phyloP scores from a whole-genome alignment of 2,329 filamentous ascomycete species.

The Epichloe gansuensis region DNA sequence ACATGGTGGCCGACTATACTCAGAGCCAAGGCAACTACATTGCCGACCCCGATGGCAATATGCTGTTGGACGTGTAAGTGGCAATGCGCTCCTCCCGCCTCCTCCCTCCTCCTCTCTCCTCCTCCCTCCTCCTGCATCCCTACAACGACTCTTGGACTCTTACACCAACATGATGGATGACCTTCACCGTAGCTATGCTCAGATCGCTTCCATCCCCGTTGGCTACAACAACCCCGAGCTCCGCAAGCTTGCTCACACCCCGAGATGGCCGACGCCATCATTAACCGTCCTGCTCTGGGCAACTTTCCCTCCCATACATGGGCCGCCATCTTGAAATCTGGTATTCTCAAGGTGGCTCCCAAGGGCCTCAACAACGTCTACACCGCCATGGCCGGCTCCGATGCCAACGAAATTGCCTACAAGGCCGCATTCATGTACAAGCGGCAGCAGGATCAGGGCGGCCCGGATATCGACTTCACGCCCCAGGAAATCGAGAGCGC shows the following conservation, averaged over 20 bases:
- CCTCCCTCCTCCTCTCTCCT: no score
- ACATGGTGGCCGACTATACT: constrained; percentile 68
- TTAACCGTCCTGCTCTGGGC: constrained; percentile 81
- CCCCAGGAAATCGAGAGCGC: constrained; percentile 58
- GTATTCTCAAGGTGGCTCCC: constrained; percentile 72
- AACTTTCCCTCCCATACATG: constrained; percentile 85
- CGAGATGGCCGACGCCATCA: constrained; percentile 68
- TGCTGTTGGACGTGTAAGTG: constrained; percentile 57
- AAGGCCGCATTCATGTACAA: constrained; percentile 95
- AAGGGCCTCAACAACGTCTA: constrained; percentile 81
- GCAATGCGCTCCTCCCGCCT: neutral
- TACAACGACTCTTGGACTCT: neutral
- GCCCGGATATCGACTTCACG: constrained; percentile 65
- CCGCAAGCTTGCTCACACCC: constrained; percentile 57
- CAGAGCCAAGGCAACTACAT: constrained; percentile 74
- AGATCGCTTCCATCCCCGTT: constrained; percentile 85
- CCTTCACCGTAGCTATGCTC: constrained; percentile 50
- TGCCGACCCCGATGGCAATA: constrained; percentile 58
- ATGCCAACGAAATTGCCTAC: constrained; percentile 90
- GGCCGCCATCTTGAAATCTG: constrained; percentile 65
- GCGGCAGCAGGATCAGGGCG: constrained; percentile 69
- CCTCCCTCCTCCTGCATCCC: neutral
- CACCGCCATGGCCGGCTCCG: constrained; percentile 78
- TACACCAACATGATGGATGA: neutral
- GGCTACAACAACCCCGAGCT: constrained; percentile 85